These are phyloP conservation scores for Fusarium napiforme DNA, from an alignment of 2,329 filamentous ascomycete species.

Conservation along the genomic window DNA sequence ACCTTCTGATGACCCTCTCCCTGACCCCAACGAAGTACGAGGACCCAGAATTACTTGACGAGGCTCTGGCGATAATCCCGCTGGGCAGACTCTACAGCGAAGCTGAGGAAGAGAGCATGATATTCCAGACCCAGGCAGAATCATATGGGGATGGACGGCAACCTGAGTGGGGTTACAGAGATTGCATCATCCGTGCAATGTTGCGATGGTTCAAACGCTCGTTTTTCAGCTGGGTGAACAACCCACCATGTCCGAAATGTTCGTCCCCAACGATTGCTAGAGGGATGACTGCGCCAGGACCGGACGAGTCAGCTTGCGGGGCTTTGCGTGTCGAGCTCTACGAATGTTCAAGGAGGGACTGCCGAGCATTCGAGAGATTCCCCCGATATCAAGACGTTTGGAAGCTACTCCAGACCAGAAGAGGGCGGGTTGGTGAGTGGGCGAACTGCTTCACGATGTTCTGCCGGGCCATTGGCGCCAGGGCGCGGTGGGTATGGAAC, in stretches of 20 bases:
- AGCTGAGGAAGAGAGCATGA: not conserved
- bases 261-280: rapidly evolving
- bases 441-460: not conserved
- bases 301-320: not conserved
- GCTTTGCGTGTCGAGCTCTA: not conserved
- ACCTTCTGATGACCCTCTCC: not conserved
- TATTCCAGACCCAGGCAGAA: not conserved
- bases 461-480: not conserved
- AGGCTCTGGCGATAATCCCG: not conserved
- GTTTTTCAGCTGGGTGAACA: not conserved
- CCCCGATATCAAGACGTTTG: not conserved
- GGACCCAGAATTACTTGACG: not conserved
- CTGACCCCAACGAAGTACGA: not conserved
- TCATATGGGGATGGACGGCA: not conserved
- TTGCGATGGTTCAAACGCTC: not conserved
- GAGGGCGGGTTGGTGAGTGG: not conserved
- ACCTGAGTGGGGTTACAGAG: not conserved
- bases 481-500: not conserved
- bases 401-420: not conserved
- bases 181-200: not conserved
- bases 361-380: rapidly evolving
- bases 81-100: not conserved
- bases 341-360: rapidly evolving
- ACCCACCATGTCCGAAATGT: not conserved
- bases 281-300: not conserved